A percentile compares a stretch with the other conserved stretches of the same genome.
phyloP scores from a whole-genome alignment of 371 early-diverging fungal species.

The Apophysomyces ossiformis region DNA sequence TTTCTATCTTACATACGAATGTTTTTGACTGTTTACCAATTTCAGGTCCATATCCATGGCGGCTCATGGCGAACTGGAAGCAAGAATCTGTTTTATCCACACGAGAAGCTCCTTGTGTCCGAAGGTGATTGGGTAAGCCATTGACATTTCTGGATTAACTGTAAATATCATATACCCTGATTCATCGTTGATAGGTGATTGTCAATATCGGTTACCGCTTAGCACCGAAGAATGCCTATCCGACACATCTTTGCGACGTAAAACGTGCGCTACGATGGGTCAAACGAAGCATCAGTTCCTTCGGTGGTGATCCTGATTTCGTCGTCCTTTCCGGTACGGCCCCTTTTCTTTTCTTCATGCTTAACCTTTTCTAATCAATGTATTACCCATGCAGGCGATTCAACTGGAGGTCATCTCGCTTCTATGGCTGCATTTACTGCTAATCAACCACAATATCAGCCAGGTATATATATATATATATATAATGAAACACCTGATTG shows the following conservation, averaged over 20 bases:
- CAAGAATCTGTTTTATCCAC: slow-evolving; percentile 54
- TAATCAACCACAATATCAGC: slow-evolving; percentile 66
- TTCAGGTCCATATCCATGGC: slow-evolving; percentile 68
- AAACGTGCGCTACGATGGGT: slow-evolving; percentile 80
- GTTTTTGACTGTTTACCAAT: neutral
- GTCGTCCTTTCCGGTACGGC: slow-evolving; percentile 60
- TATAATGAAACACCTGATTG: too few species aligned
- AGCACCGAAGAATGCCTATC: slow-evolving; percentile 58
- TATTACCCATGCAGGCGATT: slow-evolving; percentile 47
- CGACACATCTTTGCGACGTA: slow-evolving; percentile 70
- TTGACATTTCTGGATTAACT: neutral
- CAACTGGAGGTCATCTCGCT: slow-evolving; percentile 74
- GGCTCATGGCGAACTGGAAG: slow-evolving; percentile 65
- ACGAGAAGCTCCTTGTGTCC: slow-evolving; percentile 41
- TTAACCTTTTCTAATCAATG: neutral
- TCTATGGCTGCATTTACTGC: slow-evolving; percentile 68
- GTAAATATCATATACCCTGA: slow-evolving; percentile 1
- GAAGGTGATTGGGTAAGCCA: slow-evolving; percentile 40
- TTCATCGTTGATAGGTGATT: slow-evolving; percentile 52
- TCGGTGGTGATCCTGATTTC: slow-evolving; percentile 74
- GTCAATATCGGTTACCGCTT: slow-evolving; percentile 73
- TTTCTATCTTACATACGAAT: neutral
- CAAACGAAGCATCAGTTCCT: slow-evolving; percentile 58
- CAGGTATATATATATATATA: slow-evolving; percentile 21
- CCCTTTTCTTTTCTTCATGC: neutral